A percentile compares a stretch with the other conserved stretches of the same genome.
These are phyloP conservation scores for Ricinus communis DNA, from an alignment of 345 rosid genomes.

Conservation along the genomic window DNA sequence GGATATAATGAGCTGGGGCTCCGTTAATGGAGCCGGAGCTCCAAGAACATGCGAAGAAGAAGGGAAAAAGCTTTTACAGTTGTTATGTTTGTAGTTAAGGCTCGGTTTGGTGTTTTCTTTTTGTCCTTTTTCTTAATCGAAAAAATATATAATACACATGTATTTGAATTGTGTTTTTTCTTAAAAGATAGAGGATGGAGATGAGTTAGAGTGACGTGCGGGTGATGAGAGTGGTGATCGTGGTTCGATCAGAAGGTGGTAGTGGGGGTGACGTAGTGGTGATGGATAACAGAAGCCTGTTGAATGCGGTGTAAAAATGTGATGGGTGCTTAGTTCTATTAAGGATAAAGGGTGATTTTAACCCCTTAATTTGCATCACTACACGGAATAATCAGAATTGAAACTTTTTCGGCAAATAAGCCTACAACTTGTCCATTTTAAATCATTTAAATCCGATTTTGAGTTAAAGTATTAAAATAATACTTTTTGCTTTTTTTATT, in stretches of 20 bases:
- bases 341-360: too few species aligned
- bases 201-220: not conserved
- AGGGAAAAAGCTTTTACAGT: not conserved
- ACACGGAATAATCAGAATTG: too few species aligned
- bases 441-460: too few species aligned
- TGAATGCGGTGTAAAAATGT: too few species aligned
- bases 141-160: not conserved
- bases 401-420: too few species aligned
- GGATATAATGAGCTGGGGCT: slow-evolving; percentile 33
- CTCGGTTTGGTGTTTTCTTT: not conserved
- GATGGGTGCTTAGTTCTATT: too few species aligned
- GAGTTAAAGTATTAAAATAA: too few species aligned
- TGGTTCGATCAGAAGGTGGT: not conserved
- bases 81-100: not conserved
- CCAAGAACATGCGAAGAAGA: slow-evolving; percentile 49
- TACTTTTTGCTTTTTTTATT: too few species aligned
- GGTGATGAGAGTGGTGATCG: not conserved
- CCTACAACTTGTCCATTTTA: too few species aligned
- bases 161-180: not conserved
- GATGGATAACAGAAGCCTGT: too few species aligned
- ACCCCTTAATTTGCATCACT: too few species aligned
- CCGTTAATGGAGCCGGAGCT: slow-evolving; percentile 63
- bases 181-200: not conserved
- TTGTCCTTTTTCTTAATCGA: not conserved
- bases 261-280: too few species aligned